Evolutionary conservation across 768 basidiomycete genomes (phyloP), one percentile per base, ranked within the genome.

Genomic region (Mycena rebaudengoi): DNA sequence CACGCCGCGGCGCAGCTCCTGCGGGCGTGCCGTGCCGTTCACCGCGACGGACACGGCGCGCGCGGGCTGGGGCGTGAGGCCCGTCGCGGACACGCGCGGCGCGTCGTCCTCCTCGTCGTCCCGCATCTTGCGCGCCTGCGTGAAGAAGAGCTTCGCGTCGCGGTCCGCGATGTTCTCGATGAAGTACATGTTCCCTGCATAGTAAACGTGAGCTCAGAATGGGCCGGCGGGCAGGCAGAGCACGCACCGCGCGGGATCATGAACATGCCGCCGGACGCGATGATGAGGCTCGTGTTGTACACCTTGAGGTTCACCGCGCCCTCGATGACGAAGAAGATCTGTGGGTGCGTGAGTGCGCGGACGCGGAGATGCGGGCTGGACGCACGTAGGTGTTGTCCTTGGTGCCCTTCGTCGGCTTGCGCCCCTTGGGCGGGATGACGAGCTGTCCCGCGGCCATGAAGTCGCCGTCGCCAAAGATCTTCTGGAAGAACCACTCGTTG

Each of bases 311-410:
- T 90, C 13, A 99, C 91, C 2, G 94, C 92, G 12, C 98, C 98
- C 77, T 94, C 88, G 58, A 95, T 86, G 44, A 96, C 89, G 73
- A 90, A 82, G 69, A 87, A 86, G 7, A 86, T 77, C 83, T 82
- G 57, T 2, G 32, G 33, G 23, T 16, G 28, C 32, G 40, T 33
- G n/a, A 57, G 45, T 35, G 54, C 16, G 13, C 40, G 30, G 21
- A 37, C 49, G 21, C 23, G 43, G 30, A 3, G 6, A 55, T 37
- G 41, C 33, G 20, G 43, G 5, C 45, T 46, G 29, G n/a, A 82
- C 92, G 68, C 65, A 95, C 94, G 73, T 93, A 96, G 25, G 94
- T 94, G 69, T 99, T 99, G 71, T 99, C 98, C 73, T 92, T 96
- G 1, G 95, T 88, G 23, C 86, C 85, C 74, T 99, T 99, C 62